Conservation (phyloP, 139 green algal species). For the Chlorella sp. region DNA sequence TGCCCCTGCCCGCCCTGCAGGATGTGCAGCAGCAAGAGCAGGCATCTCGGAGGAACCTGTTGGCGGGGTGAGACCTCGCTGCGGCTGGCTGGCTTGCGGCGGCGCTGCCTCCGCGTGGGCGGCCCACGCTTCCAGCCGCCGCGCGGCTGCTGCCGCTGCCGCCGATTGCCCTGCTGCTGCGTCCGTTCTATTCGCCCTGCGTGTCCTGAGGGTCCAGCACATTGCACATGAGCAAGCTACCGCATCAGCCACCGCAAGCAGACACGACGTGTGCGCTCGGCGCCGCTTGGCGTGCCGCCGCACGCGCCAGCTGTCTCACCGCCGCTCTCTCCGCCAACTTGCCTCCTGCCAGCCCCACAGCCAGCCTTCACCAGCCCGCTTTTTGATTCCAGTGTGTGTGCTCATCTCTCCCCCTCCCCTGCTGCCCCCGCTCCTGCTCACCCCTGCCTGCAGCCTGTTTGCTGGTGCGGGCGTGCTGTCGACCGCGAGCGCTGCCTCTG, state of each 20-base stretch:
- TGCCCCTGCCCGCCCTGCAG: neutral
- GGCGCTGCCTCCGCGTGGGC: neutral
- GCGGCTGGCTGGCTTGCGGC: neutral
- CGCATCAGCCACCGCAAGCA: neutral
- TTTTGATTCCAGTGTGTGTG: too few species aligned
- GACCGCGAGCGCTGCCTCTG: constrained; percentile 32
- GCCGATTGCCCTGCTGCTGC: neutral
- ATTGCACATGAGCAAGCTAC: too few species aligned
- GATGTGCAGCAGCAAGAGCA: neutral
- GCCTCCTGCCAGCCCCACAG: too few species aligned
- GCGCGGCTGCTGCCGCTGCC: neutral
- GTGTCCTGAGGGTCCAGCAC: too few species aligned
- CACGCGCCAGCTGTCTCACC: too few species aligned
- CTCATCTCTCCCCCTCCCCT: neutral
- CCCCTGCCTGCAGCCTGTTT: constrained; percentile 44
- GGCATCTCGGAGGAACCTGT: neutral
- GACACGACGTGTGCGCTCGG: too few species aligned
- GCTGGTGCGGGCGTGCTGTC: constrained; percentile 37
- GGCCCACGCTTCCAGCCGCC: neutral
- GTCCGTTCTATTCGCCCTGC: neutral
- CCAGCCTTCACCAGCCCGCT: neutral
- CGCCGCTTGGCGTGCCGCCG: too few species aligned
- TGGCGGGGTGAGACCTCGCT: constrained; percentile 7
- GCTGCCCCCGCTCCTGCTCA: neutral
- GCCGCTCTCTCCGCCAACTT: too few species aligned